Conservation (phyloP, 140 eudicot genomes). For the Ambrosia hybrid region DNA sequence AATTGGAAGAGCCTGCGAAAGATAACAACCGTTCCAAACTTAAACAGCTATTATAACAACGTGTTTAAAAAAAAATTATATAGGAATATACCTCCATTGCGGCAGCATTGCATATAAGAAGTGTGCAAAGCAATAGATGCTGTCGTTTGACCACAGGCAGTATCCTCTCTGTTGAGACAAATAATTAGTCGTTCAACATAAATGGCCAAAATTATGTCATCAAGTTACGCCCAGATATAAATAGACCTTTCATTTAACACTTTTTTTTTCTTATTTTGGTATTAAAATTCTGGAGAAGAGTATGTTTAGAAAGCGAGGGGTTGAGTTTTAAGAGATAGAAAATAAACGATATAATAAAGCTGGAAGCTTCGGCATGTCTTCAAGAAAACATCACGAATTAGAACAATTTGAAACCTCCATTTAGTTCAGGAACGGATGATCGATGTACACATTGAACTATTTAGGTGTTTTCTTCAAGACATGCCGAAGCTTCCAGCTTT, state of each 20-base stretch:
- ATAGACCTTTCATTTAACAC: neutral
- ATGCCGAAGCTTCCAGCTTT: neutral
- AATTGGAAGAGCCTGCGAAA: conserved; percentile 73
- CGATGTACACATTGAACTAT: neutral
- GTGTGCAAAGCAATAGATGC: conserved; percentile 68
- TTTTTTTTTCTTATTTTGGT: neutral
- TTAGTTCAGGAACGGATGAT: neutral
- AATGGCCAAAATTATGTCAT: neutral
- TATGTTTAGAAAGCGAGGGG: neutral
- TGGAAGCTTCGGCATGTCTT: too few relatives aligned
- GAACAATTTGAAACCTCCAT: too few relatives aligned
- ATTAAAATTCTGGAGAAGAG: neutral
- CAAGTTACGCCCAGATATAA: neutral
- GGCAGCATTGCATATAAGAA: conserved; percentile 64
- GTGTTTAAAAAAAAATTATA: neutral
- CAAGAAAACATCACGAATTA: too few relatives aligned
- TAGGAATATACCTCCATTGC: conserved; percentile 63
- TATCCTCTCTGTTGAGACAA: conserved; percentile 51
- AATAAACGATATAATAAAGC: neutral
- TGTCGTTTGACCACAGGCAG: conserved; percentile 55
- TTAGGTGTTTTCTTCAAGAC: neutral
- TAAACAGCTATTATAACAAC: neutral
- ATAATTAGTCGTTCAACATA: neutral
- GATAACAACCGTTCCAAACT: neutral
- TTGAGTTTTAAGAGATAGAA: neutral